Evolutionary conservation across 1,284 basidiomycete species (phyloP).

Genomic region (Marasmius fiardii): DNA sequence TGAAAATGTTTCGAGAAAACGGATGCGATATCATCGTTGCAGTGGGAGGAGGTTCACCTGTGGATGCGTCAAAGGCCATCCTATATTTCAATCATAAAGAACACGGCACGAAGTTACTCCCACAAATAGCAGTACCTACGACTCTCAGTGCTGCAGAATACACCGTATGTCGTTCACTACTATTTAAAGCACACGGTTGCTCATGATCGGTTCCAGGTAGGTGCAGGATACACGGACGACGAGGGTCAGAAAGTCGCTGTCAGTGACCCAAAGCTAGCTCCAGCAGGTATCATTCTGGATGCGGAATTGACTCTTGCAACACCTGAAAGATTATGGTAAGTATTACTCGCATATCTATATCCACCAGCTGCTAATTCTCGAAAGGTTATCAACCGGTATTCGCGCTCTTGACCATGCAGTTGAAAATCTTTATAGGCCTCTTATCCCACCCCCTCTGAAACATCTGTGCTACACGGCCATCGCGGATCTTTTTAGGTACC

Average conservation of each 20-base stretch:
- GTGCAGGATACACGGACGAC: conserved; percentile 75
- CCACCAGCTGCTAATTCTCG: conserved; percentile 9
- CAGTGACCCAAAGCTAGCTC: conserved; percentile 50
- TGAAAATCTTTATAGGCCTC: conserved; percentile 67
- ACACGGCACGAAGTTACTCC: conserved; percentile 40
- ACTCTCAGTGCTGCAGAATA: conserved; percentile 82
- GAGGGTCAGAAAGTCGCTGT: conserved; percentile 65
- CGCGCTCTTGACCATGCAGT: conserved; percentile 80
- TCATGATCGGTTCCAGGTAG: conserved; percentile 34
- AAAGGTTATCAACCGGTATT: conserved; percentile 73
- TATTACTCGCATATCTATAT: conserved; percentile 11
- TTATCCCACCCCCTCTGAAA: conserved; percentile 57
- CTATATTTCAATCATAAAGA: conserved; percentile 59
- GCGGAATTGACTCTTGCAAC: conserved; percentile 72
- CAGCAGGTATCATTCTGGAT: conserved; percentile 74
- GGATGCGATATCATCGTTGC: conserved; percentile 68
- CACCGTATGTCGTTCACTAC: conserved; percentile 37
- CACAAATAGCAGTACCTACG: conserved; percentile 75
- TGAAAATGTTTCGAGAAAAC: conserved; percentile 49
- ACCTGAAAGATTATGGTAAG: conserved; percentile 71
- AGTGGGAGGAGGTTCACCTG: conserved; percentile 77
- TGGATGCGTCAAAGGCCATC: conserved; percentile 75
- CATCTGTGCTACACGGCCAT: conserved; percentile 65
- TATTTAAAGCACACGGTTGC: conserved; percentile 12
- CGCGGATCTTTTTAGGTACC: conserved; percentile 70